Percentiles rank a stretch among this genome's conserved stretches.
Conservation (phyloP, 306 rosid species). For the Sophora flavescens region DNA sequence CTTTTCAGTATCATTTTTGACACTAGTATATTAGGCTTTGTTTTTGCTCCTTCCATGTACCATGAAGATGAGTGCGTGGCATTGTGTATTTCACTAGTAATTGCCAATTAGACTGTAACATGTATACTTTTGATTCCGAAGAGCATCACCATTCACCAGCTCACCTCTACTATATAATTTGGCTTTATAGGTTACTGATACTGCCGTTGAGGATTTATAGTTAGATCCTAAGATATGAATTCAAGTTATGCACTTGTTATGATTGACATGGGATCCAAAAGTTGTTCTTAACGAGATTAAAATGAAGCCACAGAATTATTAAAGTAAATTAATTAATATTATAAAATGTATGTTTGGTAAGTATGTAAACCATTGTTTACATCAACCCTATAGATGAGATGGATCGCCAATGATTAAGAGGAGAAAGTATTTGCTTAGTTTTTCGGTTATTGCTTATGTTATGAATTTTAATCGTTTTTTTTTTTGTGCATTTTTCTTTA, state of each 20-base stretch:
- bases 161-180: not conserved
- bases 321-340: no score
- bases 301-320: no score
- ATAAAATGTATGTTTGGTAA: no score
- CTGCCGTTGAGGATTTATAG: not conserved
- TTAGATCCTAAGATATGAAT: not conserved
- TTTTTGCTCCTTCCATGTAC: conserved; percentile 2
- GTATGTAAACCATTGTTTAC: no score
- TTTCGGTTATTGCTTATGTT: no score
- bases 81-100: not conserved
- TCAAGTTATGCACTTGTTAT: not conserved
- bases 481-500: no score
- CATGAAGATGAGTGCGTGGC: not conserved
- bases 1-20: conserved; percentile 18
- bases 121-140: conserved; percentile 1
- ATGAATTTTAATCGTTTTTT: no score
- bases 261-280: not conserved
- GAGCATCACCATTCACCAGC: not conserved
- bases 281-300: not conserved
- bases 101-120: conserved; percentile 15
- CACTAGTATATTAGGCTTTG: conserved; percentile 2
- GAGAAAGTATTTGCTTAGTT: no score
- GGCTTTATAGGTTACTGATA: not conserved
- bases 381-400: no score
- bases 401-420: no score